Percentiles rank a stretch among this genome's conserved stretches.
Conservation (phyloP, 176 grass and related monocot genomes). For the Triticum turgidum region DNA sequence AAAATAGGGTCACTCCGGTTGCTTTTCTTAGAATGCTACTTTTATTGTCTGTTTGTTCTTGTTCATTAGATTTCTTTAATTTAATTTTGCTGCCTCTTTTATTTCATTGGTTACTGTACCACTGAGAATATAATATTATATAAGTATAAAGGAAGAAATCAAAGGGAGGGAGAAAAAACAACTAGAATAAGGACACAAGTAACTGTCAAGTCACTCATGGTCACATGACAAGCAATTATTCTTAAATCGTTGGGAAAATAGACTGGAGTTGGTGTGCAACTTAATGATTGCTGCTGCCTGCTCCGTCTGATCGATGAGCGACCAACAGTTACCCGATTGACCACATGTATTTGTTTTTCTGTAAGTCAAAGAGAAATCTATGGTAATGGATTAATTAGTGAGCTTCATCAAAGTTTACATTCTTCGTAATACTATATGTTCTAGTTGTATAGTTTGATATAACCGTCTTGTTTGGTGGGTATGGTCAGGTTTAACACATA, state of each 20-base stretch:
- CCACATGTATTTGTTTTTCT: background rate
- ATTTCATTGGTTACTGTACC: constrained; percentile 16
- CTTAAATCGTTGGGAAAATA: constrained; percentile 21
- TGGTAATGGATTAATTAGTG: background rate
- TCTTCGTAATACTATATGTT: background rate
- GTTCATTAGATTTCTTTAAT: constrained; percentile 4
- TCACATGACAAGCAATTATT: constrained; percentile 33
- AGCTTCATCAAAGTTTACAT: background rate
- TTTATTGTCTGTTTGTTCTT: background rate
- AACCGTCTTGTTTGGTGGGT: background rate
- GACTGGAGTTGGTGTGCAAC: background rate
- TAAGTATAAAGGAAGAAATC: background rate
- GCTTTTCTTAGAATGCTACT: constrained; percentile 47
- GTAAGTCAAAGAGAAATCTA: constrained; percentile 2
- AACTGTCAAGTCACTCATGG: constrained; percentile 42
- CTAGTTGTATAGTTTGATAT: background rate
- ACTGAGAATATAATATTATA: background rate
- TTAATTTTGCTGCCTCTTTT: background rate
- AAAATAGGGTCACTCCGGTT: constrained; percentile 38
- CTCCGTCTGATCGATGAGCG: constrained; percentile 4
- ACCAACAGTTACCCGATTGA: background rate
- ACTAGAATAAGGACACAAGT: constrained; percentile 31
- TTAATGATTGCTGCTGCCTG: constrained; percentile 39
- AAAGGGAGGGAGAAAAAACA: constrained; percentile 6
- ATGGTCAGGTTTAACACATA: background rate